Percentiles rank a stretch among this genome's conserved stretches.
phyloP scores from a whole-genome alignment of 495 filamentous ascomycete genomes.

The Penicillium diatomitis region DNA sequence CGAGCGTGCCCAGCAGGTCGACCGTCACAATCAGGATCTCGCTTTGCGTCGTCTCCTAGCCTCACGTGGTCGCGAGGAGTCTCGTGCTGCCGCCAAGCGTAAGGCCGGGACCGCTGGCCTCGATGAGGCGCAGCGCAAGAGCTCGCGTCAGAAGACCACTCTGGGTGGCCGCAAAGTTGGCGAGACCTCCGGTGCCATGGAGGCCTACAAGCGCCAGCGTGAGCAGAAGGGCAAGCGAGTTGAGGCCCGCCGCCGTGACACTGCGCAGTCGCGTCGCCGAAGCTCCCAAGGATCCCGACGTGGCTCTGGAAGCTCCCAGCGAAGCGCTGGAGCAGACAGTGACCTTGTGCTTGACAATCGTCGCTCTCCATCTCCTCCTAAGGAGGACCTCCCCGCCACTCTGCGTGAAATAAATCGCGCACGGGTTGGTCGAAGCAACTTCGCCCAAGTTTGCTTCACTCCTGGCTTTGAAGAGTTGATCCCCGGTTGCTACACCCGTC shows the following conservation, averaged over 20 bases:
- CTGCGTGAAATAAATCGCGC: conserved; percentile 75
- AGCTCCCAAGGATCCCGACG: conserved; percentile 26
- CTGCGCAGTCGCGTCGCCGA: conserved; percentile 41
- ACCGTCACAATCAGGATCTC: conserved; percentile 70
- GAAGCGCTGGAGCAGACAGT: conserved; percentile 66
- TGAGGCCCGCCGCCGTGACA: conserved; percentile 61
- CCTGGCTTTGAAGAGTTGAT: conserved; percentile 79
- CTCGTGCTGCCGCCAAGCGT: conserved; percentile 54
- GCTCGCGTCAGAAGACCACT: conserved; percentile 70
- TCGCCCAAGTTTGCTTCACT: conserved; percentile 81
- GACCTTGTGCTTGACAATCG: conserved; percentile 66
- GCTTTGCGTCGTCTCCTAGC: conserved; percentile 74
- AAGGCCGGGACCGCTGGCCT: conserved; percentile 67
- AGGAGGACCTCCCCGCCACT: conserved; percentile 53
- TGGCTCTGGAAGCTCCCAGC: conserved; percentile 47
- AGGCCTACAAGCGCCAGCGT: conserved; percentile 73
- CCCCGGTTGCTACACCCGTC: conserved; percentile 67
- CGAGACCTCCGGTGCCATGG: conserved; percentile 65
- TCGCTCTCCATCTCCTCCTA: conserved; percentile 32
- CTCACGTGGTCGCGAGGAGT: conserved; percentile 54
- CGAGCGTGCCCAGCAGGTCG: conserved; percentile 72
- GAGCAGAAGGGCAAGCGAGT: conserved; percentile 67
- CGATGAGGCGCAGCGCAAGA: conserved; percentile 67
- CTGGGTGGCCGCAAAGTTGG: conserved; percentile 70
- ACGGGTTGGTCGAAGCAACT: conserved; percentile 69